phyloP scores from a whole-genome alignment of 306 rosid species.

The Dalbergia oliveri region DNA sequence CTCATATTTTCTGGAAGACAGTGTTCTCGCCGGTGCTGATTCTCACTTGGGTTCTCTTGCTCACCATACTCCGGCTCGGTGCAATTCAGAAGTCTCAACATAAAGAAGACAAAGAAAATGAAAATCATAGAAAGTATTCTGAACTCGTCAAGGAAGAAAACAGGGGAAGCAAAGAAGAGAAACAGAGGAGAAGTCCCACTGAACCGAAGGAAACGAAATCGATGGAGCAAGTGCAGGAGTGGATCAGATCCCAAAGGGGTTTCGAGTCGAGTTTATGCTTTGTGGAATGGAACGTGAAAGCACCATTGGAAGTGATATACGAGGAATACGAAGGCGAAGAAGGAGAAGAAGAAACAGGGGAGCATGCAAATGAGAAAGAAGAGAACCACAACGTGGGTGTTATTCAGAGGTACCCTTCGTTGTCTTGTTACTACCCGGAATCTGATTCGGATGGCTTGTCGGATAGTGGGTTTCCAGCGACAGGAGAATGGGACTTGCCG shows the following conservation, averaged over 20 bases:
- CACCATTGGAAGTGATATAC: slow-evolving; percentile 83
- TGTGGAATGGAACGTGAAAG: slow-evolving; percentile 76
- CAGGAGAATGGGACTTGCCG: slow-evolving; percentile 58
- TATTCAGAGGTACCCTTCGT: slow-evolving; percentile 51
- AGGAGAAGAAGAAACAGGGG: slow-evolving; percentile 40
- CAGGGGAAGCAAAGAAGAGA: slow-evolving; percentile 43
- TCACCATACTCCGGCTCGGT: slow-evolving; percentile 70
- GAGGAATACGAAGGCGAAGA: slow-evolving; percentile 73
- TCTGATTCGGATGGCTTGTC: slow-evolving; percentile 81
- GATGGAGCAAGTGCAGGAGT: slow-evolving; percentile 33
- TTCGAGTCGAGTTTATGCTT: slow-evolving; percentile 50
- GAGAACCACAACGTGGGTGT: slow-evolving; percentile 30
- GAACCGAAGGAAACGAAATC: slow-evolving; percentile 27
- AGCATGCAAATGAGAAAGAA: slow-evolving; percentile 40
- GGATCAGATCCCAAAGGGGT: slow-evolving; percentile 40
- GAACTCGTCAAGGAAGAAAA: slow-evolving; percentile 34
- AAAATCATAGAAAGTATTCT: background rate
- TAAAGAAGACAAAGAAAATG: background rate
- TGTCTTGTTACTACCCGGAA: slow-evolving; percentile 74
- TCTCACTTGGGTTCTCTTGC: slow-evolving; percentile 60
- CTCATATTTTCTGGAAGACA: slow-evolving; percentile 53
- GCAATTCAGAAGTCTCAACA: slow-evolving; percentile 61
- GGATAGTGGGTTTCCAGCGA: slow-evolving; percentile 50
- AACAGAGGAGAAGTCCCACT: background rate
- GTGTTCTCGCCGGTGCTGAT: slow-evolving; percentile 64